phyloP scores from a whole-genome alignment of 2,329 filamentous ascomycete genomes.

The Trichoderma sp. region DNA sequence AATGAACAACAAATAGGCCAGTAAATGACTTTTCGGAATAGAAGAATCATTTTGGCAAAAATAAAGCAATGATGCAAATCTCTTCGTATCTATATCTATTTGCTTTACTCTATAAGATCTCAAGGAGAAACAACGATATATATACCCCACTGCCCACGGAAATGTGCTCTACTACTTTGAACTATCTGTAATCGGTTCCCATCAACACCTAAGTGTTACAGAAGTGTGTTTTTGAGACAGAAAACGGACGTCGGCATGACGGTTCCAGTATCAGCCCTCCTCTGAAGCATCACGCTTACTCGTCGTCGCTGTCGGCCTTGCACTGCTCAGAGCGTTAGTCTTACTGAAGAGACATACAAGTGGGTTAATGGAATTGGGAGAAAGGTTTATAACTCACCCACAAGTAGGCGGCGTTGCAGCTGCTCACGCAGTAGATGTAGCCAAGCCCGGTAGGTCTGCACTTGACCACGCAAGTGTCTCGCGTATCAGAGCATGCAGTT shows the following conservation, averaged over 20 bases:
- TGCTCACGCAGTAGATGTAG: constrained; percentile 1
- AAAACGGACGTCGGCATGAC: background rate
- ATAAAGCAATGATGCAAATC: background rate
- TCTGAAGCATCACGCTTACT: background rate
- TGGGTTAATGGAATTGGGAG: background rate
- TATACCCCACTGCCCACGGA: background rate
- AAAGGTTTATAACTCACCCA: background rate
- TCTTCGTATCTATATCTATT: background rate
- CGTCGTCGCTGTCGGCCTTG: background rate
- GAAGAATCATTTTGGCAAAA: background rate
- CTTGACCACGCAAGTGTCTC: background rate
- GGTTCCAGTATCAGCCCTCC: background rate
- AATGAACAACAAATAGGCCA: background rate
- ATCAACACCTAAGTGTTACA: background rate
- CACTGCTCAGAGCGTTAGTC: background rate
- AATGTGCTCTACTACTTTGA: background rate
- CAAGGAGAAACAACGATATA: background rate
- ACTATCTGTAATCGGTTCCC: background rate
- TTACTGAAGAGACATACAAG: background rate
- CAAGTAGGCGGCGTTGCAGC: background rate
- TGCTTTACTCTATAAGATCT: background rate
- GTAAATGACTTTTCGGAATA: background rate
- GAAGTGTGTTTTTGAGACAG: background rate
- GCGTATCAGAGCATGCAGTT: background rate
- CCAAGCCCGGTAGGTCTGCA: background rate